Base-by-base conservation (phyloP, 2,329 filamentous ascomycete species). In the Ploettnerulaceae sp. region DNA sequence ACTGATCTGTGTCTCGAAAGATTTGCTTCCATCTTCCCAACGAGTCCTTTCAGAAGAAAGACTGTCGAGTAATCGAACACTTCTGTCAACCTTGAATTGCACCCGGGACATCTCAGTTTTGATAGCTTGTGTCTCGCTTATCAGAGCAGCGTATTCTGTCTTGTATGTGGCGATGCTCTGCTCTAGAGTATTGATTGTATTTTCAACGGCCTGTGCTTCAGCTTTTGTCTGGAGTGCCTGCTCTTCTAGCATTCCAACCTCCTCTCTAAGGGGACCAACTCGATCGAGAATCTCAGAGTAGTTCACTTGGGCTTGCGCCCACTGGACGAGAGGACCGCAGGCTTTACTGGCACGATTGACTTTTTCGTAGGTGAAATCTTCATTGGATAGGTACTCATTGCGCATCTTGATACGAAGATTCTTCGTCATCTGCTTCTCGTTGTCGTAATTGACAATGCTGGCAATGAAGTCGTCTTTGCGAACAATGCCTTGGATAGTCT, bases 21-120 rank as follows among this genome's bases (percentile, higher is more conserved):
- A 96, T 70, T 86, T 95, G 77, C 93, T 98, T 58, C 90, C 90
- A 61, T 91, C 88, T 63, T 98, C 93, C 93, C 93, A 98, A 62
- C 93, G 84, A 29, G 78, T 80, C 67, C 91, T 81, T 71, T 98
- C 93, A 4, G 91, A 96, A 7, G 93, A 94, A 57, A 98, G 73
- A 68, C 90, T 96, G 68, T 96, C 91, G 15, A 98, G 82, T 37
- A 98, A 76, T 61, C 89, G 84, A 53, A 96, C 88, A 71, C 91
- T 97, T 64, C 93, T 84, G 65, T 97, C 89, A 46, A 98, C 93
- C 77, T 98, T 98, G 74, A 90, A 95, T 67, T 98, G 86, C 6
- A 98, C 93, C 51, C 89, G 84, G 51, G 82, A 81, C 93, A 98
- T 97, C 70, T 98, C 93, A 0, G 85, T 74, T 72, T 97, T 97